Conservation (phyloP, 139 green algal genomes). For the Haematococcus lacustris region DNA sequence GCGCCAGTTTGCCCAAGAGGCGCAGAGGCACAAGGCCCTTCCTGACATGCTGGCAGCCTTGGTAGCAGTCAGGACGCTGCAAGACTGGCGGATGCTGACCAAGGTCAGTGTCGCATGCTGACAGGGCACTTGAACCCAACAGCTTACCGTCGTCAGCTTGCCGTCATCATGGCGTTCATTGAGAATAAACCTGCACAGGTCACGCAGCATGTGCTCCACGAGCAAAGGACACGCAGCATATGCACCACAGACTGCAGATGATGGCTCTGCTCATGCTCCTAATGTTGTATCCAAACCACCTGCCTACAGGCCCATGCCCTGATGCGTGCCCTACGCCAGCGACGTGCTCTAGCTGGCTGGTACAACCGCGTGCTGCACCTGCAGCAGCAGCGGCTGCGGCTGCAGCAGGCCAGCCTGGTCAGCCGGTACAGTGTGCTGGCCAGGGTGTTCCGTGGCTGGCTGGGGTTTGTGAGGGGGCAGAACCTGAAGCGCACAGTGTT, state of each 20-base stretch:
- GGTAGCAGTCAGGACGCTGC: not conserved
- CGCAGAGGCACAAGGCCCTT: not conserved
- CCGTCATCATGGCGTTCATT: not conserved
- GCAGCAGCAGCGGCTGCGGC: constrained; percentile 14
- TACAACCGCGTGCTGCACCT: constrained; percentile 17
- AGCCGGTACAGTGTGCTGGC: no score
- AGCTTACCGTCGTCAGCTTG: not conserved
- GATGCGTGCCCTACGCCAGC: constrained; percentile 9
- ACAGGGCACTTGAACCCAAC: not conserved
- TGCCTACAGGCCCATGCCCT: not conserved
- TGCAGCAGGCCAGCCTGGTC: no score
- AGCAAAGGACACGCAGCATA: no score
- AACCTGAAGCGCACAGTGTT: no score
- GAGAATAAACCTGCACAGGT: no score
- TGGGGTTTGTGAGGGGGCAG: no score
- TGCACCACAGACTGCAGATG: no score
- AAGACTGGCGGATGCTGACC: not conserved
- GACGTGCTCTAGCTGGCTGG: constrained; percentile 28
- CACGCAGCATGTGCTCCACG: not conserved
- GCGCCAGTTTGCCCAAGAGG: not conserved
- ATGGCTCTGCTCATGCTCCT: no score
- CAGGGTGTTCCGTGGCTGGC: no score
- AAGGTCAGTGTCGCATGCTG: not conserved
- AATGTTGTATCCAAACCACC: not conserved
- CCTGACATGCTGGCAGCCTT: not conserved